phyloP scores from a whole-genome alignment of 129 eudicot genomes.

The Tagetes erecta region DNA sequence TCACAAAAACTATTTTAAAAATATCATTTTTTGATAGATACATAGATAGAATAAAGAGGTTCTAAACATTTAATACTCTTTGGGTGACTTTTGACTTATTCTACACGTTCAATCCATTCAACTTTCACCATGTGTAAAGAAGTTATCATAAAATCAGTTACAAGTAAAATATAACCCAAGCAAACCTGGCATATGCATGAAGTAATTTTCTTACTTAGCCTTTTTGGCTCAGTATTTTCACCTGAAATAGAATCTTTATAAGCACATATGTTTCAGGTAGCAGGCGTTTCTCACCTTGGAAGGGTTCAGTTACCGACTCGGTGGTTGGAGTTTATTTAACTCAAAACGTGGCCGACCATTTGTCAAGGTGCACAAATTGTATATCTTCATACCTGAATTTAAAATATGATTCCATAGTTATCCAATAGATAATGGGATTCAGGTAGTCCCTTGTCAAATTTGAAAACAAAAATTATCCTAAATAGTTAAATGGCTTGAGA shows the following conservation, averaged over 20 bases:
- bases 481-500: background rate
- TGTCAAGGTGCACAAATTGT: constrained; percentile 58
- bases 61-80: background rate
- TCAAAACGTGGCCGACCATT: constrained; percentile 64
- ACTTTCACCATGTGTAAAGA: background rate
- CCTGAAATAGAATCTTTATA: constrained; percentile 4
- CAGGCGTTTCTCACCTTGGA: constrained; percentile 68
- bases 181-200: background rate
- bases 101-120: background rate
- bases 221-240: constrained; percentile 4
- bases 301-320: constrained; percentile 76
- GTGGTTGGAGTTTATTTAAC: constrained; percentile 74
- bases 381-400: background rate
- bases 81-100: background rate
- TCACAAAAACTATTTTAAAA: background rate
- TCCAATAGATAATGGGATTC: background rate
- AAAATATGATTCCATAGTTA: constrained; percentile 8
- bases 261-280: constrained; percentile 43
- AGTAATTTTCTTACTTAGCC: background rate
- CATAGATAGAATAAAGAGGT: background rate
- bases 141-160: background rate
- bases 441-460: constrained; percentile 7
- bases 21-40: background rate
- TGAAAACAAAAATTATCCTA: background rate
- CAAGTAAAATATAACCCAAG: too few species aligned